These are phyloP conservation scores for Nannizzia gypsea DNA, from an alignment of 2,329 filamentous ascomycete species.

Conservation along the genomic window DNA sequence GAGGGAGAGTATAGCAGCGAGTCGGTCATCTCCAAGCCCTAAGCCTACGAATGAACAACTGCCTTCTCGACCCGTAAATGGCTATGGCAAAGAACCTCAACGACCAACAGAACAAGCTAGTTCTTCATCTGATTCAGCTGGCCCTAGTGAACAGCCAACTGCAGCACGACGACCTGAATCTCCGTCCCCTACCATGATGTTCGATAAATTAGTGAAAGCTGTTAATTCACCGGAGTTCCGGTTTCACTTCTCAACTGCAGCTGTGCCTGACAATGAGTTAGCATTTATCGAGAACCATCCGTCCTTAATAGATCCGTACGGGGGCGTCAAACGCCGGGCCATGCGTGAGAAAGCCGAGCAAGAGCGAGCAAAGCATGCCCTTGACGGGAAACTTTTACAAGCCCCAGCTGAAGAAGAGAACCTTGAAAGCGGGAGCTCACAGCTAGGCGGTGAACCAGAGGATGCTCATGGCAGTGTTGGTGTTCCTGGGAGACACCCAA, in stretches of 20 bases:
- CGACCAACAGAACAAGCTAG: neutral
- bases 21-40: slow-evolving; percentile 70
- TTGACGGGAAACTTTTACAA: slow-evolving; percentile 43
- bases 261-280: slow-evolving; percentile 37
- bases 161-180: slow-evolving; percentile 5
- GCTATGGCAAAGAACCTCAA: neutral
- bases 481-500: slow-evolving; percentile 34
- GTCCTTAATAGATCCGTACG: slow-evolving; percentile 69
- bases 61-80: slow-evolving; percentile 18
- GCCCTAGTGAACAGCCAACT: neutral
- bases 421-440: slow-evolving; percentile 71
- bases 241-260: slow-evolving; percentile 42
- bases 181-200: slow-evolving; percentile 16
- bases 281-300: slow-evolving; percentile 50
- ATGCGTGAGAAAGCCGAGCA: slow-evolving; percentile 63
- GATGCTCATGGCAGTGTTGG: slow-evolving; percentile 48
- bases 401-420: slow-evolving; percentile 54
- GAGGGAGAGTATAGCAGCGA: slow-evolving; percentile 64
- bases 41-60: slow-evolving; percentile 43
- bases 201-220: slow-evolving; percentile 35
- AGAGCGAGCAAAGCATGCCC: slow-evolving; percentile 42
- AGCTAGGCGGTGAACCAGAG: slow-evolving; percentile 85
- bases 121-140: neutral
- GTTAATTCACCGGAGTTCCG: slow-evolving; percentile 41
- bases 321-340: slow-evolving; percentile 67